Evolutionary conservation across 805 yeast species (phyloP).

Genomic region (Grigorovia transvaalensis): DNA sequence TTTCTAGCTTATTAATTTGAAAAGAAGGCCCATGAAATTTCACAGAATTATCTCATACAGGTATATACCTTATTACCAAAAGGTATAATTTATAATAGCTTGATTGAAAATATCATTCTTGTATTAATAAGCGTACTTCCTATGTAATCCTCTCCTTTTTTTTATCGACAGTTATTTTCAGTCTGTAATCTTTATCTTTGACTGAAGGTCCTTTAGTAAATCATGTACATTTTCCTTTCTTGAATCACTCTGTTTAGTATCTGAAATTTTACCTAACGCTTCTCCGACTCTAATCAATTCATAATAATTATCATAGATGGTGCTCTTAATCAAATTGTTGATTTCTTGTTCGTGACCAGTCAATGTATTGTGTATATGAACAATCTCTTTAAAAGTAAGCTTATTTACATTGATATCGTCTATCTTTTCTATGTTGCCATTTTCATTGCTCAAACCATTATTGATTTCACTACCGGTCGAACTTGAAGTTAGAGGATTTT

Average conservation of each 20-base stretch:
- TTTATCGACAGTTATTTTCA: background rate
- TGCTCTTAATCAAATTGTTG: conserved; percentile 46
- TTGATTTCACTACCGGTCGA: background rate
- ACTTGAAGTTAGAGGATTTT: background rate
- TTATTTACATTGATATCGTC: background rate
- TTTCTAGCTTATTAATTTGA: no score
- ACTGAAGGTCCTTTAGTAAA: background rate
- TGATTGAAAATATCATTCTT: no score
- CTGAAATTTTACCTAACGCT: background rate
- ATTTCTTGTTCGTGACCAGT: conserved; percentile 23
- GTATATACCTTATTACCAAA: no score
- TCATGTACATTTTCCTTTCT: background rate
- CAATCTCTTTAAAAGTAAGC: conserved; percentile 14
- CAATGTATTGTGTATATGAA: conserved; percentile 20
- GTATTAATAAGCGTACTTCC: no score
- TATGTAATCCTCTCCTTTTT: no score
- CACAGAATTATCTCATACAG: no score
- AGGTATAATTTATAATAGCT: no score
- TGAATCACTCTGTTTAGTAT: background rate
- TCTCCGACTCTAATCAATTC: conserved; percentile 48
- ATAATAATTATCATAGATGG: conserved; percentile 65
- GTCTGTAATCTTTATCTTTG: background rate
- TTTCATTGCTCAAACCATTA: background rate
- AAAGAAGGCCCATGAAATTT: no score
- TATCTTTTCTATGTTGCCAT: background rate